phyloP scores from a whole-genome alignment of 805 yeast species.

The Brettanomyces naardenensis region DNA sequence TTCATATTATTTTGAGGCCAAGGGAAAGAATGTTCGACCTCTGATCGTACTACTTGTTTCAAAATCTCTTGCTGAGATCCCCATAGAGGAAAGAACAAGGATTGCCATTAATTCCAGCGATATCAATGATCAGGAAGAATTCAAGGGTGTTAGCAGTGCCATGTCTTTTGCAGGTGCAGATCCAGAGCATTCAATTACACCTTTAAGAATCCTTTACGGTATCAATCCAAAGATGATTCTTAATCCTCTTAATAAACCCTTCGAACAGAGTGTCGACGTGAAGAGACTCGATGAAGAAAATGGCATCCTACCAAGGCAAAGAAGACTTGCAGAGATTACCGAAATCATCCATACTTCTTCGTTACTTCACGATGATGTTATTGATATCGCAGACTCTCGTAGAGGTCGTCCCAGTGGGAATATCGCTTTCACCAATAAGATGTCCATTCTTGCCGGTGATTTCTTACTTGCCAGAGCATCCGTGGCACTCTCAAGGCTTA shows the following conservation, averaged over 20 bases:
- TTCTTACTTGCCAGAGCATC: slow-evolving; percentile 93
- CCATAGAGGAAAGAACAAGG: slow-evolving; percentile 57
- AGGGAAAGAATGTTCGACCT: slow-evolving; percentile 94
- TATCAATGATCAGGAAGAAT: slow-evolving; percentile 59
- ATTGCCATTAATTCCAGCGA: slow-evolving; percentile 54
- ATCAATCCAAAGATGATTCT: slow-evolving; percentile 77
- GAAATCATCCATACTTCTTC: slow-evolving; percentile 99
- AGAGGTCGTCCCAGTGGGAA: slow-evolving; percentile 90
- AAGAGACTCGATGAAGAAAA: slow-evolving; percentile 41
- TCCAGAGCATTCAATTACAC: slow-evolving; percentile 61
- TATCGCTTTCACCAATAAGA: slow-evolving; percentile 88
- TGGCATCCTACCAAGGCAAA: slow-evolving; percentile 89
- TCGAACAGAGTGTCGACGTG: slow-evolving; percentile 56
- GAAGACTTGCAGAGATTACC: slow-evolving; percentile 93
- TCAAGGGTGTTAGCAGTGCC: slow-evolving; percentile 45
- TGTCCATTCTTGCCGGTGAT: slow-evolving; percentile 97
- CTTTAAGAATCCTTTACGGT: slow-evolving; percentile 79
- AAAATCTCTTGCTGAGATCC: slow-evolving; percentile 73
- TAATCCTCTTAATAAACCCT: slow-evolving; percentile 79
- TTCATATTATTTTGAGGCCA: slow-evolving; percentile 92
- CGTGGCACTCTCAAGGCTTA: slow-evolving; percentile 83
- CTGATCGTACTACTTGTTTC: slow-evolving; percentile 76
- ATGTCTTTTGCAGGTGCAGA: slow-evolving; percentile 54
- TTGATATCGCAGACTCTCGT: slow-evolving; percentile 81
- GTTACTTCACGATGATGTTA: slow-evolving; percentile 91